These are phyloP conservation scores for Termitomyces sp. DNA, from an alignment of 768 basidiomycete genomes.

Conservation along the genomic window DNA sequence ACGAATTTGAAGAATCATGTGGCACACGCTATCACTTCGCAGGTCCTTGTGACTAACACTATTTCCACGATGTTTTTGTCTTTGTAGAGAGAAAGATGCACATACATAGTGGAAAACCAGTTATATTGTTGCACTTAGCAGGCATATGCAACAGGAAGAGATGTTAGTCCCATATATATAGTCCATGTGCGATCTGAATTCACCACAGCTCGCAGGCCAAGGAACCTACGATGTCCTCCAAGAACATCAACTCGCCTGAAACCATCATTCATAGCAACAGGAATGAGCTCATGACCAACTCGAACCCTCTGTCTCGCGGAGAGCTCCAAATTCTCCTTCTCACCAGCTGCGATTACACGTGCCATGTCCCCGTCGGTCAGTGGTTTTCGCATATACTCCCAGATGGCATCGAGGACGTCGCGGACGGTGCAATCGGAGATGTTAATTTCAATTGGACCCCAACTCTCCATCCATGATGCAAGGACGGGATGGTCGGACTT, in stretches of 20 bases:
- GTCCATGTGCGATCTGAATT: slow-evolving; percentile 35
- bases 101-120: not conserved
- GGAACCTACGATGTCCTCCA: slow-evolving; percentile 38
- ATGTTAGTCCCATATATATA: slow-evolving; percentile 39
- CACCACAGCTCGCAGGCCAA: slow-evolving; percentile 34
- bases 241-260: slow-evolving; percentile 46
- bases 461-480: slow-evolving; percentile 33
- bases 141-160: slow-evolving; percentile 22
- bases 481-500: slow-evolving; percentile 30
- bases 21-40: not conserved
- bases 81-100: not conserved
- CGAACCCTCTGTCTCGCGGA: slow-evolving; percentile 29
- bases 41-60: not conserved
- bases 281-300: slow-evolving; percentile 31
- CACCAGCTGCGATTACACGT: slow-evolving; percentile 14
- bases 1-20: not conserved
- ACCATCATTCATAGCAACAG: slow-evolving; percentile 31
- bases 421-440: slow-evolving; percentile 30
- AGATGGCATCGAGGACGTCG: slow-evolving; percentile 44
- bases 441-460: slow-evolving; percentile 47
- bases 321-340: slow-evolving; percentile 11
- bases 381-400: slow-evolving; percentile 39
- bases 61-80: not conserved
- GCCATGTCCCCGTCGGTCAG: slow-evolving; percentile 29
- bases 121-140: not conserved